Percentiles rank a stretch among this genome's conserved stretches.
Evolutionary conservation across 1,139 yeast genomes (phyloP).

Genomic region (Wickerhamomyces sp.): DNA sequence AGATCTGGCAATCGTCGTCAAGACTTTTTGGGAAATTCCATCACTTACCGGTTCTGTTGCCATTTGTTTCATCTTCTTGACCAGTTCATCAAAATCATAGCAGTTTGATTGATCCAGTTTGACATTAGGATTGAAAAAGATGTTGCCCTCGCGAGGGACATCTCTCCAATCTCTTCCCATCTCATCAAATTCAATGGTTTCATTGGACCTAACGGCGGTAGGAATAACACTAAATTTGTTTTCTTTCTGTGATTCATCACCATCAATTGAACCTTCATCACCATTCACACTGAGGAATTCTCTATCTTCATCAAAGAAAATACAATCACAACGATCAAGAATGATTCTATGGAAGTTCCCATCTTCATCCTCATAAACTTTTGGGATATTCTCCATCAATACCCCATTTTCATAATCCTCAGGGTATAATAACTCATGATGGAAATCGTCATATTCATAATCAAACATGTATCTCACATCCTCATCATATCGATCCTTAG

Average conservation of each 20-base stretch:
- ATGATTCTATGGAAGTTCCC: slow-evolving; percentile 24
- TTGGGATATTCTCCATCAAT: slow-evolving; percentile 23
- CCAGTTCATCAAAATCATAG: slow-evolving; percentile 30
- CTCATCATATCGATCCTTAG: slow-evolving; percentile 67
- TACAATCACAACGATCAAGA: slow-evolving; percentile 33
- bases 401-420: slow-evolving; percentile 30
- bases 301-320: slow-evolving; percentile 30
- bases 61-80: slow-evolving; percentile 29
- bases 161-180: slow-evolving; percentile 68
- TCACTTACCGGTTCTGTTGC: slow-evolving; percentile 29
- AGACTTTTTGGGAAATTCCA: slow-evolving; percentile 36
- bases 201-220: slow-evolving; percentile 33
- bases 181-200: slow-evolving; percentile 45
- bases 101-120: slow-evolving; percentile 13
- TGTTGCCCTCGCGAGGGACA: slow-evolving; percentile 54
- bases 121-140: slow-evolving; percentile 24
- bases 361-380: slow-evolving; percentile 26
- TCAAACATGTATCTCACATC: slow-evolving; percentile 71
- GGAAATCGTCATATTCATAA: slow-evolving; percentile 38
- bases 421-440: slow-evolving; percentile 17
- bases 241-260: slow-evolving; percentile 2
- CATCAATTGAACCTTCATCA: slow-evolving; percentile 4
- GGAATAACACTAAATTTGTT: slow-evolving; percentile 20
- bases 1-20: slow-evolving; percentile 48
- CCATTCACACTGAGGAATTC: neutral